Percentiles rank a stretch among this genome's conserved stretches.
Evolutionary conservation across 2,329 filamentous ascomycete genomes (phyloP).

Genomic region (Metarhizium sp.): DNA sequence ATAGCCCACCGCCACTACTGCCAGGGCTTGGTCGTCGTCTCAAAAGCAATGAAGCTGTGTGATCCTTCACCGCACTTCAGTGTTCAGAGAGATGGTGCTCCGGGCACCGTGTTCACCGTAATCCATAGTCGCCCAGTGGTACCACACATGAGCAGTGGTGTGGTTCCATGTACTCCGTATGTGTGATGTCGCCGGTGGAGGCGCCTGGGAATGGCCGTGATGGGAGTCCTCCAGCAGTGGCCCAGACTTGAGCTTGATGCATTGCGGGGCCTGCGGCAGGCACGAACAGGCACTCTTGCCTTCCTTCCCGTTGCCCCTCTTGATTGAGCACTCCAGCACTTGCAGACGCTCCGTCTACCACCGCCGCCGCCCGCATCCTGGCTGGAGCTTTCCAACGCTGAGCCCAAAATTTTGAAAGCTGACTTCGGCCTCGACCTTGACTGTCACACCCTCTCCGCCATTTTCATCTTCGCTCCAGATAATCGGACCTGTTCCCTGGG

Average conservation of each 20-base stretch:
- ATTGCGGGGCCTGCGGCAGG: not conserved
- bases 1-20: too few relatives aligned
- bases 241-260: not conserved
- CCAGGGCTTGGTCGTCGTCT: too few relatives aligned
- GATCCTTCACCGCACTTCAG: too few relatives aligned
- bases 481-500: not conserved
- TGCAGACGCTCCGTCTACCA: slow-evolving; percentile 1
- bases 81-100: too few relatives aligned
- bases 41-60: too few relatives aligned
- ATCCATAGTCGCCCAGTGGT: too few relatives aligned
- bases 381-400: slow-evolving; percentile 11
- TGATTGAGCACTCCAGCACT: not conserved
- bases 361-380: slow-evolving; percentile 1
- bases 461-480: not conserved
- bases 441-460: slow-evolving; percentile 7
- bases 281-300: too few relatives aligned
- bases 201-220: not conserved
- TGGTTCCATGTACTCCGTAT: too few relatives aligned
- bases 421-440: slow-evolving; percentile 4
- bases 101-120: too few relatives aligned
- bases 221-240: not conserved
- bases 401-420: slow-evolving; percentile 14
- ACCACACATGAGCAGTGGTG: too few relatives aligned
- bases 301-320: not conserved
- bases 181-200: not conserved